Evolutionary conservation across 169 alveolate genomes (phyloP).

Genomic region (Eimeria acervulina): DNA sequence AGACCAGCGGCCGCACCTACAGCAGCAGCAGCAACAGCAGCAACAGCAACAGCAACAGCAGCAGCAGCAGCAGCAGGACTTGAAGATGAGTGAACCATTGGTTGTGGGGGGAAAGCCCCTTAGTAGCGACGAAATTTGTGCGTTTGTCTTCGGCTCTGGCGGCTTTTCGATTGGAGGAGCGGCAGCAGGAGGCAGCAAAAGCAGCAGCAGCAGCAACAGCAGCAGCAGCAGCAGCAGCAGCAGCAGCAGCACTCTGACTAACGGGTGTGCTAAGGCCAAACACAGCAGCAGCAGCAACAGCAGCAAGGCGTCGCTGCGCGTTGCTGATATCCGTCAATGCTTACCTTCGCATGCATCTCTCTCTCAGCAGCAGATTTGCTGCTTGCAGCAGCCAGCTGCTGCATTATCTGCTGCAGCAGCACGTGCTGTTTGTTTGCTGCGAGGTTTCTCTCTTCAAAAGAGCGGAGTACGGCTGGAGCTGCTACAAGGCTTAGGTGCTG

Average conservation of each 20-base stretch:
- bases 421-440: slow-evolving; percentile 16
- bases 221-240: slow-evolving; percentile 29
- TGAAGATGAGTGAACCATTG: neutral
- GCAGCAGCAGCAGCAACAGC: neutral
- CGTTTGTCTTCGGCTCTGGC: neutral
- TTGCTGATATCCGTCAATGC: slow-evolving; percentile 15
- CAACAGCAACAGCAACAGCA: no score
- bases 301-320: neutral
- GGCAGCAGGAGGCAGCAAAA: no score
- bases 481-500: slow-evolving; percentile 37
- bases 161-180: neutral
- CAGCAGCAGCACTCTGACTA: neutral
- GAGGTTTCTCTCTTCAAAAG: neutral
- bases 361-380: neutral
- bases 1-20: no score
- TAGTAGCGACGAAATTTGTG: neutral
- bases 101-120: slow-evolving; percentile 20
- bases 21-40: no score
- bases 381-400: slow-evolving; percentile 36
- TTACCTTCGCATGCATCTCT: neutral
- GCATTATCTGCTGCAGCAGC: neutral
- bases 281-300: slow-evolving; percentile 32
- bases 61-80: no score
- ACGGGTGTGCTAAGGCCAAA: neutral
- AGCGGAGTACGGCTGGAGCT: neutral